These are phyloP conservation scores for Ophiocordyceps robertsii DNA, from an alignment of 2,329 filamentous ascomycete genomes.

Conservation along the genomic window DNA sequence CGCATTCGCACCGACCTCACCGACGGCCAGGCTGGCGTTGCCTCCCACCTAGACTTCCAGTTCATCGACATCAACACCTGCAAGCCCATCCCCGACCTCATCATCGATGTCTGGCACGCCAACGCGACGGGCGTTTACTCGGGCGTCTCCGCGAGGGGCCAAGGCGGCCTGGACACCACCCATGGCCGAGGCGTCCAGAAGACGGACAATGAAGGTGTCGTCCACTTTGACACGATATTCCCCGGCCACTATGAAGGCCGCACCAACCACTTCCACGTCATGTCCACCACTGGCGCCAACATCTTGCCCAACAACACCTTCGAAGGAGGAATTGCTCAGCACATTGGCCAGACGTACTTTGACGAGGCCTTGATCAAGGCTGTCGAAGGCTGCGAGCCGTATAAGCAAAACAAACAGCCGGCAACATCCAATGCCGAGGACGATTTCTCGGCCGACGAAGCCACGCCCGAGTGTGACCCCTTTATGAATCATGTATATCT, in stretches of 20 bases:
- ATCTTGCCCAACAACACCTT: slow-evolving; percentile 36
- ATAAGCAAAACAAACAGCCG: slow-evolving; percentile 26
- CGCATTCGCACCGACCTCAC: slow-evolving; percentile 24
- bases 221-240: slow-evolving; percentile 27
- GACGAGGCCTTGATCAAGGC: slow-evolving; percentile 36
- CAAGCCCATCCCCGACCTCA: slow-evolving; percentile 22
- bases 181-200: slow-evolving; percentile 25
- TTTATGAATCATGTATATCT: slow-evolving; percentile 44
- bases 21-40: slow-evolving; percentile 25
- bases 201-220: slow-evolving; percentile 25
- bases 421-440: slow-evolving; percentile 38
- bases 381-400: slow-evolving; percentile 33
- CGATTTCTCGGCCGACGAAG: slow-evolving; percentile 25
- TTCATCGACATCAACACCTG: slow-evolving; percentile 28
- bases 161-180: slow-evolving; percentile 21
- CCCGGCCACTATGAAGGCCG: slow-evolving; percentile 29
- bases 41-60: slow-evolving; percentile 27
- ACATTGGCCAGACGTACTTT: slow-evolving; percentile 49
- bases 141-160: slow-evolving; percentile 21
- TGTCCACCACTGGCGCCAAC: slow-evolving; percentile 14
- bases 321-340: slow-evolving; percentile 32
- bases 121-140: slow-evolving; percentile 32
- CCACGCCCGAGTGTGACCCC: slow-evolving; percentile 37
- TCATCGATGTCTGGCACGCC: slow-evolving; percentile 30
- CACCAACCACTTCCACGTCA: slow-evolving; percentile 25